Conservation (phyloP, 2,329 filamentous ascomycete species). For the Aspergillus clavatus region DNA sequence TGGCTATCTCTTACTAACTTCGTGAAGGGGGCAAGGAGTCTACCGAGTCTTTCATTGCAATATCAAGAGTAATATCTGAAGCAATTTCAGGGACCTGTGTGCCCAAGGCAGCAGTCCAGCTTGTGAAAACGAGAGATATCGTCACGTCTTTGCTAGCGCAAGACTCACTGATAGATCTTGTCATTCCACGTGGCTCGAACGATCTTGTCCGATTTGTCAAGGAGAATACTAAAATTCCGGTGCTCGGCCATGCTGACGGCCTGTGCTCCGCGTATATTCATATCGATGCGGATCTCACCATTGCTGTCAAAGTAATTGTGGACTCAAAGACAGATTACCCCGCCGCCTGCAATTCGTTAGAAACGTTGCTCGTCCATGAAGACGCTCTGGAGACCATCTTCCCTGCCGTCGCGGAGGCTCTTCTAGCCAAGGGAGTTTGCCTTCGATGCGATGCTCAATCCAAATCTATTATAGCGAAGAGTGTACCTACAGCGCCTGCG, state of each 20-base stretch:
- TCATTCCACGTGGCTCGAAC: conserved; percentile 87
- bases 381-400: conserved; percentile 63
- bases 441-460: conserved; percentile 72
- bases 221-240: conserved; percentile 84
- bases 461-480: conserved; percentile 57
- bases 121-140: conserved; percentile 87
- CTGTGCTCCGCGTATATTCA: conserved; percentile 85
- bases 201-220: conserved; percentile 89
- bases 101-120: conserved; percentile 81
- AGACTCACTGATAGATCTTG: conserved; percentile 85
- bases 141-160: conserved; percentile 82
- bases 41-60: conserved; percentile 87
- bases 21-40: conserved; percentile 82
- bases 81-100: conserved; percentile 70
- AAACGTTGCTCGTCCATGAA: conserved; percentile 82
- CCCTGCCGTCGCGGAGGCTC: conserved; percentile 65
- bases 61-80: conserved; percentile 75
- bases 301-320: conserved; percentile 71
- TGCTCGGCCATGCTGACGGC: conserved; percentile 92
- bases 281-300: conserved; percentile 64
- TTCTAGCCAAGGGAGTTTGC: conserved; percentile 71
- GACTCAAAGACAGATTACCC: conserved; percentile 95
- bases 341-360: conserved; percentile 90
- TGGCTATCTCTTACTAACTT: conserved; percentile 2
- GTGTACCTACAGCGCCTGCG: conserved; percentile 41